Evolutionary conservation across 176 grass and related monocot species (phyloP).

Genomic region (Musa troglodytarum): DNA sequence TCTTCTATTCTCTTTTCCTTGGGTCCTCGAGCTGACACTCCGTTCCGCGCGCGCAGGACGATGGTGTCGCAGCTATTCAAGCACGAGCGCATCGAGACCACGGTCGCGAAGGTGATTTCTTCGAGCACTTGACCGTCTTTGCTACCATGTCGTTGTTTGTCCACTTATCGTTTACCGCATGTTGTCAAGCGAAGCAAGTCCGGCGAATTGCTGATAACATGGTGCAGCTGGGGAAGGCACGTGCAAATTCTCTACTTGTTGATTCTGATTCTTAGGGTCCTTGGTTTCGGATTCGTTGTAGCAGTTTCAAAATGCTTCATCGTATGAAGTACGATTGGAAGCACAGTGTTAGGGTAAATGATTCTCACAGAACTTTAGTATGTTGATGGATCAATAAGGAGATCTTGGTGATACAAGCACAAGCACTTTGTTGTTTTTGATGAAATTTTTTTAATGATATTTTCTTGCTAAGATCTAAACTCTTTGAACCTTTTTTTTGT

Average conservation of each 20-base stretch:
- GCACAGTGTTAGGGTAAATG: no score
- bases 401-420: no score
- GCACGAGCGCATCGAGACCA: constrained; percentile 94
- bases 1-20: neutral
- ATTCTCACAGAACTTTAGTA: no score
- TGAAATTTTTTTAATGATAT: no score
- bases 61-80: constrained; percentile 98
- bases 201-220: constrained; percentile 85
- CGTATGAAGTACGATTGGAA: no score
- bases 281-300: neutral
- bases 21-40: neutral
- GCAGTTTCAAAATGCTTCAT: neutral
- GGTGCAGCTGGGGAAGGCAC: constrained; percentile 89
- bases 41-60: constrained; percentile 35
- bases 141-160: neutral
- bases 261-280: constrained; percentile 1
- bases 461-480: no score
- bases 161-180: neutral
- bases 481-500: no score
- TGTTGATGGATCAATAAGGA: no score
- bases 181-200: constrained; percentile 78
- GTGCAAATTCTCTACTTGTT: neutral
- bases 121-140: neutral
- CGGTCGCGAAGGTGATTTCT: constrained; percentile 65
- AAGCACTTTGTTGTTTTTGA: no score